phyloP scores from a whole-genome alignment of 1,284 basidiomycete species.

The Trametes polyzona region DNA sequence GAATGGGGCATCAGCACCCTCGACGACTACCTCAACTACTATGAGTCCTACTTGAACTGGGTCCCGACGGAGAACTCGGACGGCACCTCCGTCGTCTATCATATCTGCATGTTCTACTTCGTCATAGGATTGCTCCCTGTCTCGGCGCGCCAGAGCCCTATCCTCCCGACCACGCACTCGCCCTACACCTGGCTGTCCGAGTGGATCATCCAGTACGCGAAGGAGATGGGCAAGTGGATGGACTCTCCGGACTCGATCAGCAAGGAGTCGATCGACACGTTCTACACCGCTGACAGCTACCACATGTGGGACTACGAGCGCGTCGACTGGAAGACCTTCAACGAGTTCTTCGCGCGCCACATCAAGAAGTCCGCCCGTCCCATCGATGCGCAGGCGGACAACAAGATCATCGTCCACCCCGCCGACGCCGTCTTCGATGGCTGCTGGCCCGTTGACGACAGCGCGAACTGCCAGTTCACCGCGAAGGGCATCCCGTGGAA shows the following conservation, averaged over 20 bases:
- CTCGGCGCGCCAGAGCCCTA: conserved; percentile 15
- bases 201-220: conserved; percentile 27
- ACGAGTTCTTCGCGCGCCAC: conserved; percentile 27
- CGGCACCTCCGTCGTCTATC: conserved; percentile 19
- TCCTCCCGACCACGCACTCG: conserved; percentile 12
- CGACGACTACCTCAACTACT: conserved; percentile 22
- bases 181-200: conserved; percentile 22
- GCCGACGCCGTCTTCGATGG: conserved; percentile 28
- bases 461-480: conserved; percentile 9
- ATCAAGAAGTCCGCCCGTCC: conserved; percentile 22
- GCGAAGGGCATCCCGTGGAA: conserved; percentile 26
- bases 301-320: conserved; percentile 26
- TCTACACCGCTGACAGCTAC: conserved; percentile 17
- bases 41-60: conserved; percentile 21
- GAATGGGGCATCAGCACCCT: conserved; percentile 19
- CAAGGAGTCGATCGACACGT: conserved; percentile 11
- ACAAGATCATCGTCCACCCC: conserved; percentile 21
- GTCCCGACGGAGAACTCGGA: conserved; percentile 17
- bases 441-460: conserved; percentile 19
- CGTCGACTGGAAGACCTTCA: conserved; percentile 26
- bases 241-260: conserved; percentile 21
- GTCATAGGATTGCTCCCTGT: conserved; percentile 22
- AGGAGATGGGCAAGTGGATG: conserved; percentile 26
- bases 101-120: conserved; percentile 28
- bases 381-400: conserved; percentile 11